Evolutionary conservation across 163 green algal genomes (phyloP), one percentile per base, ranked within the genome.

Genomic region (Scenedesmus sp.): DNA sequence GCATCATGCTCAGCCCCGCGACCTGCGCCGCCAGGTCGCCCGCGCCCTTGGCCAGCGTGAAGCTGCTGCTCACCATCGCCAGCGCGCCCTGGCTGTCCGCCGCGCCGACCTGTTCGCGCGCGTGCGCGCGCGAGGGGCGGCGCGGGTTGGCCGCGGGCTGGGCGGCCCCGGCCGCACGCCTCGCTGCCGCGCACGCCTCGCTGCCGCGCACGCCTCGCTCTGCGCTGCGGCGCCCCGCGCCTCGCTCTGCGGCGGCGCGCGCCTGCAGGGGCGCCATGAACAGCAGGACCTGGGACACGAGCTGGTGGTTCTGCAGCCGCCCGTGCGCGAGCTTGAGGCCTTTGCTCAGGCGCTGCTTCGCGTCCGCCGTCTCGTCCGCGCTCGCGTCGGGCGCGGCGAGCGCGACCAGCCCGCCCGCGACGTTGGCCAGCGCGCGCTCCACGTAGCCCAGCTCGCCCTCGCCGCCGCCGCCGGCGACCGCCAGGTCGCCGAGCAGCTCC

Each of bases 261-360:
- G 71, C 64, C 75, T 70, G 63, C 18, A 77, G 28, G 29, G 75
- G 75, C 44, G 56, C 60, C 75, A 83, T 70, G 70, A 62, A 63
- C 29, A 77, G 18, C 29, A 75, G 28, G 54, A 83, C 34, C 45
- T 87, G 66, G 15, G 76, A 45, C 10, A 74, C 17, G 50, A 78
- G 24, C 33, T 89, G 76, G 67, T 83, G 71, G 48, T 64, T 78
- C 29, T 66, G 63, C 64, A 85, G 28, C n/a, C 56, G 56, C 24
- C 44, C 31, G 45, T 75, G 44, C 42, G 70, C 53, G 65, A 83
- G 13, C 66, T 56, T 47, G 36, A 83, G 45, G 54, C 64, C 75
- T 20, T 62, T 75, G 51, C 74, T 67, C 34, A 81, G 63, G 9
- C 48, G 73, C 73, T 73, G 60, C 73, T 81, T 81, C 2, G 73